Evolutionary conservation across 108 stramenopile species (phyloP).

Genomic region (Fragilaria radians): DNA sequence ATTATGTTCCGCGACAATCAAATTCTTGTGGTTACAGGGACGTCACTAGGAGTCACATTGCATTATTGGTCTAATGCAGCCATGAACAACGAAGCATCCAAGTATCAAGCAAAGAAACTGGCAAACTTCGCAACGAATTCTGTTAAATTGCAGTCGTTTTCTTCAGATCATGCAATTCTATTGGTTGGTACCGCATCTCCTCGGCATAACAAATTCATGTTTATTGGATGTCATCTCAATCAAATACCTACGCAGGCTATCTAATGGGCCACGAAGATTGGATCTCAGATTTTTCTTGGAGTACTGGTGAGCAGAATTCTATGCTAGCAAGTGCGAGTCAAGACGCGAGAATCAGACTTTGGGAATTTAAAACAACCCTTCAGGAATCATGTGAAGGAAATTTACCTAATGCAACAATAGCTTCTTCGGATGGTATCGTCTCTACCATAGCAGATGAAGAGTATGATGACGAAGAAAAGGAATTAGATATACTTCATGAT

Average conservation of each 20-base stretch:
- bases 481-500: constrained; percentile 46
- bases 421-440: background rate
- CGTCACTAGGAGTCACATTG: too few species aligned
- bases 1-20: constrained; percentile 7
- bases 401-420: background rate
- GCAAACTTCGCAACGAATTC: too few species aligned
- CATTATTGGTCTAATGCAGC: too few species aligned
- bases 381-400: background rate
- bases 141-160: too few species aligned
- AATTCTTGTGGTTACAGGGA: constrained; percentile 51
- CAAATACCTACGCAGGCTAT: constrained; percentile 23
- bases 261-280: constrained; percentile 82
- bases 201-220: constrained; percentile 75
- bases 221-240: constrained; percentile 19
- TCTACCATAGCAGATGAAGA: constrained; percentile 21
- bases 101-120: too few species aligned
- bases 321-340: constrained; percentile 77
- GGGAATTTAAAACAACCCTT: constrained; percentile 61
- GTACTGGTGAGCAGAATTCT: background rate
- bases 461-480: constrained; percentile 34
- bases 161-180: too few species aligned
- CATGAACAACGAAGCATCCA: too few species aligned
- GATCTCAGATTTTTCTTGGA: constrained; percentile 74
- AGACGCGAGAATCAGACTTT: constrained; percentile 78
- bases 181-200: too few species aligned